Percentiles rank a stretch among this genome's conserved stretches.
Evolutionary conservation across 805 yeast species (phyloP).

Genomic region (Yarrowia sp.): DNA sequence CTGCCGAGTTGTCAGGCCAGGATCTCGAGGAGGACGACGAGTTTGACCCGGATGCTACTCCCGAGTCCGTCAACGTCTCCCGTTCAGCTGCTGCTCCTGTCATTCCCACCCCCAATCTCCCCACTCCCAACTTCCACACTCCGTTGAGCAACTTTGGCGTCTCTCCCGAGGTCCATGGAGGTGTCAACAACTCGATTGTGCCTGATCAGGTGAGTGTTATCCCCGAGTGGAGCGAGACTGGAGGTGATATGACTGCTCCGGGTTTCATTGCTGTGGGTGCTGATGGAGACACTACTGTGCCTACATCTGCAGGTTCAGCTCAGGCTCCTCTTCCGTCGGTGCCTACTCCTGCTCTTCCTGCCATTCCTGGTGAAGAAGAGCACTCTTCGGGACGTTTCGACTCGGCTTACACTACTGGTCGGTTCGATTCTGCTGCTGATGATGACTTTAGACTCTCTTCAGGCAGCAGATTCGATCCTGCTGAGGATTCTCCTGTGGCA

Average conservation of each 20-base stretch:
- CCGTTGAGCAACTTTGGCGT: slow-evolving; percentile 3
- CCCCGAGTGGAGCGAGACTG: slow-evolving; percentile 9
- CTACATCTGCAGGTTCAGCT: neutral
- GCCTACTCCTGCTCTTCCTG: slow-evolving; percentile 8
- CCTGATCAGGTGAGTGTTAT: slow-evolving; percentile 16
- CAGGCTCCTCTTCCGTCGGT: neutral
- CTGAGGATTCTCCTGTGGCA: too few relatives aligned
- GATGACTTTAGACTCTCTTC: neutral
- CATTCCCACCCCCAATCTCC: slow-evolving; percentile 9
- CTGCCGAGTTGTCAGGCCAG: neutral
- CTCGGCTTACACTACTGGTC: slow-evolving; percentile 7
- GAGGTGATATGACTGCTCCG: neutral
- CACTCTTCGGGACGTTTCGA: neutral
- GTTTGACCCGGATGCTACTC: slow-evolving; percentile 3
- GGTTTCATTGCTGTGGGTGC: neutral
- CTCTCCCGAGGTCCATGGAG: neutral
- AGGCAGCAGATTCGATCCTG: too few relatives aligned
- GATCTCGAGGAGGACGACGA: neutral
- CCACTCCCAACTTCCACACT: slow-evolving; percentile 22
- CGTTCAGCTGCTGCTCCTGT: neutral
- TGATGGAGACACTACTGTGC: neutral
- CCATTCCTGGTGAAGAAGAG: neutral
- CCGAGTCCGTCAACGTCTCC: slow-evolving; percentile 14
- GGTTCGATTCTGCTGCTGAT: slow-evolving; percentile 8
- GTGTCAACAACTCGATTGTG: slow-evolving; percentile 10